Percentiles rank a stretch among this genome's conserved stretches.
These are phyloP conservation scores for Kentomonas sorsogonicus DNA, from an alignment of 208 protist species.

Conservation along the genomic window DNA sequence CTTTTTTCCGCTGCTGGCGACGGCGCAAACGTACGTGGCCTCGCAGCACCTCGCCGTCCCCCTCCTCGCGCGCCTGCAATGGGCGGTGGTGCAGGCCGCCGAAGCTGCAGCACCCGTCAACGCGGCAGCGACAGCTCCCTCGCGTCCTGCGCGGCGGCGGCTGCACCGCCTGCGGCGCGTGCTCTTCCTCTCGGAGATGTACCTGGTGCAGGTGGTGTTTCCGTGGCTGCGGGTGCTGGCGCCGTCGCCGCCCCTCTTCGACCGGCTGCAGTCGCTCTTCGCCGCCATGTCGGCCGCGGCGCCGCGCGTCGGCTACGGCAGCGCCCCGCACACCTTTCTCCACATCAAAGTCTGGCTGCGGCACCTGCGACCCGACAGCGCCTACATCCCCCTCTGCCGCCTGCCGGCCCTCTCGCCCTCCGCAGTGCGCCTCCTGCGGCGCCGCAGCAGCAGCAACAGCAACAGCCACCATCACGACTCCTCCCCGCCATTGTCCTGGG, in stretches of 20 bases:
- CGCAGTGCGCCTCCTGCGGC: background rate
- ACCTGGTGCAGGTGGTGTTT: slow-evolving; percentile 56
- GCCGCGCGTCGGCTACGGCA: too few relatives aligned
- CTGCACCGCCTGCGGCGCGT: slow-evolving; percentile 1
- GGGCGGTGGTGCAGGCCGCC: background rate
- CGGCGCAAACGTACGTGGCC: slow-evolving; percentile 31
- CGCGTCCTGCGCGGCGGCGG: too few relatives aligned
- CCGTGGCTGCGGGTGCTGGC: slow-evolving; percentile 65
- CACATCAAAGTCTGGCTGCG: background rate
- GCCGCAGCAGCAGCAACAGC: slow-evolving; percentile 16
- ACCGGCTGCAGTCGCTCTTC: slow-evolving; percentile 38
- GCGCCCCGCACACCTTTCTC: background rate
- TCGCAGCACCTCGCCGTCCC: slow-evolving; percentile 37
- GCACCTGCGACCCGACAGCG: slow-evolving; percentile 10
- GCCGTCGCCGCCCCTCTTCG: slow-evolving; percentile 59
- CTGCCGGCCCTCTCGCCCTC: slow-evolving; percentile 17
- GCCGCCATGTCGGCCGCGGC: slow-evolving; percentile 9
- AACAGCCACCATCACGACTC: too few relatives aligned
- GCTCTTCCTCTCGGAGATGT: slow-evolving; percentile 39
- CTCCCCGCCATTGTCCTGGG: too few relatives aligned
- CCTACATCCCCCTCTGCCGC: slow-evolving; percentile 12
- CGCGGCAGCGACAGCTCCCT: background rate
- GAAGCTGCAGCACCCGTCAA: background rate
- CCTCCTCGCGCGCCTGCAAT: slow-evolving; percentile 19
- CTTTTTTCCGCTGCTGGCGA: slow-evolving; percentile 31